Conservation (phyloP, 2,329 filamentous ascomycete species). For the Dryadomyces quercus-mongolicae region DNA sequence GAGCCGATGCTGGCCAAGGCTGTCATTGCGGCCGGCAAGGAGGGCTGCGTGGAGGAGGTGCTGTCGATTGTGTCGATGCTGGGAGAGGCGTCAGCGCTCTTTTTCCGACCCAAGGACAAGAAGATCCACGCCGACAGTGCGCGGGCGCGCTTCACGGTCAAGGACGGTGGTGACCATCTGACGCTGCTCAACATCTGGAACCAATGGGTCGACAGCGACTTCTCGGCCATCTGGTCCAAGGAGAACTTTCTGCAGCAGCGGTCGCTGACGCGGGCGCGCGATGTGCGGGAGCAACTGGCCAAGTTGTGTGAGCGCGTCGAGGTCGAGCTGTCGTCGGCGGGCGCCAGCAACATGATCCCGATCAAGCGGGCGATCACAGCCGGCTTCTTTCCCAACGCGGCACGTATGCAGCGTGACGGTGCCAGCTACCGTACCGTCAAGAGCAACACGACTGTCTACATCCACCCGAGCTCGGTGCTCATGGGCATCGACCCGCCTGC, state of each 20-base stretch:
- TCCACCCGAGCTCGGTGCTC: slow-evolving; percentile 81
- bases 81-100: slow-evolving; percentile 74
- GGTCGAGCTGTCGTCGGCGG: slow-evolving; percentile 57
- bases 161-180: slow-evolving; percentile 82
- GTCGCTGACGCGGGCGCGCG: slow-evolving; percentile 74
- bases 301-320: slow-evolving; percentile 92
- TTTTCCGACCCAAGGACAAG: slow-evolving; percentile 94
- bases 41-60: slow-evolving; percentile 88
- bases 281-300: slow-evolving; percentile 83
- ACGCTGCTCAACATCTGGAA: slow-evolving; percentile 89
- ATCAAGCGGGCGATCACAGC: slow-evolving; percentile 82
- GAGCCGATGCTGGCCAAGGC: slow-evolving; percentile 87
- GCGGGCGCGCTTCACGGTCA: slow-evolving; percentile 74
- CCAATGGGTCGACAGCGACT: slow-evolving; percentile 89
- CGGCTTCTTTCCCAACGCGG: slow-evolving; percentile 91
- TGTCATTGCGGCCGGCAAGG: slow-evolving; percentile 76
- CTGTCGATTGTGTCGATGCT: slow-evolving; percentile 92
- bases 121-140: slow-evolving; percentile 92
- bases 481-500: slow-evolving; percentile 63
- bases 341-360: slow-evolving; percentile 58
- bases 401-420: slow-evolving; percentile 68
- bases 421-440: slow-evolving; percentile 87
- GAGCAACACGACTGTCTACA: slow-evolving; percentile 74
- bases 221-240: slow-evolving; percentile 71
- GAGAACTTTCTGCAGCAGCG: slow-evolving; percentile 94